Percentiles rank a stretch among this genome's conserved stretches.
These are phyloP conservation scores for Fistulina hepatica DNA, from an alignment of 1,284 basidiomycete species.

Conservation along the genomic window DNA sequence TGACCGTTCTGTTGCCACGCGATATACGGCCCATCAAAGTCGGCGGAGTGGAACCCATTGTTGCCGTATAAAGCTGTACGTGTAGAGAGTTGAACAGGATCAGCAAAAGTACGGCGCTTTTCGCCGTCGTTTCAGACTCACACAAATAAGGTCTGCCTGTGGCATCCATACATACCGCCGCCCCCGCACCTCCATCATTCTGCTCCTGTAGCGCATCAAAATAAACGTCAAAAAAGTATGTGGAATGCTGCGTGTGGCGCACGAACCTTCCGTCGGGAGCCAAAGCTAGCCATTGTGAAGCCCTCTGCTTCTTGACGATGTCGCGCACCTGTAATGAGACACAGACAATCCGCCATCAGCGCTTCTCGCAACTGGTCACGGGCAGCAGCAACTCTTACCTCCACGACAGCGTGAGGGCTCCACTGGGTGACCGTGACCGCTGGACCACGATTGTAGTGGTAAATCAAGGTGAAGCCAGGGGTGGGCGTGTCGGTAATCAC, in stretches of 20 bases:
- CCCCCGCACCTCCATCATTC: slow-evolving; percentile 9
- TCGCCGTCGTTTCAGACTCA: not conserved
- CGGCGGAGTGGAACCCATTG: not conserved
- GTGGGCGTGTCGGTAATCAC: not conserved
- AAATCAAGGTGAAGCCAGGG: not conserved
- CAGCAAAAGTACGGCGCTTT: not conserved
- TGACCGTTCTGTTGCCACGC: slow-evolving; percentile 5
- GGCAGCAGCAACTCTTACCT: no score
- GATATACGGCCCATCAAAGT: slow-evolving; percentile 5
- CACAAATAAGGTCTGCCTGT: slow-evolving; percentile 4
- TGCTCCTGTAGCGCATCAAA: not conserved
- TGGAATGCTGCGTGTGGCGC: no score
- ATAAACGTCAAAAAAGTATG: not conserved
- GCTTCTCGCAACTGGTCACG: no score
- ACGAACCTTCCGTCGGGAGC: not conserved
- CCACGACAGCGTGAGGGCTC: not conserved
- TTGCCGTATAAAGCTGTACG: not conserved
- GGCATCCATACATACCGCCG: slow-evolving; percentile 9
- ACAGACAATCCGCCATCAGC: no score
- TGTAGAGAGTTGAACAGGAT: slow-evolving; percentile 2
- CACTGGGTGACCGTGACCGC: not conserved
- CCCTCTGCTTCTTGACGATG: not conserved
- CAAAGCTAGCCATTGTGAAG: not conserved
- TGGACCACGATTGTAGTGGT: not conserved
- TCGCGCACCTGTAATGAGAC: no score